Evolutionary conservation across 352 stramenopile genomes (phyloP), one percentile per base, ranked within the genome.

Genomic region (Phytopythium montanum): DNA sequence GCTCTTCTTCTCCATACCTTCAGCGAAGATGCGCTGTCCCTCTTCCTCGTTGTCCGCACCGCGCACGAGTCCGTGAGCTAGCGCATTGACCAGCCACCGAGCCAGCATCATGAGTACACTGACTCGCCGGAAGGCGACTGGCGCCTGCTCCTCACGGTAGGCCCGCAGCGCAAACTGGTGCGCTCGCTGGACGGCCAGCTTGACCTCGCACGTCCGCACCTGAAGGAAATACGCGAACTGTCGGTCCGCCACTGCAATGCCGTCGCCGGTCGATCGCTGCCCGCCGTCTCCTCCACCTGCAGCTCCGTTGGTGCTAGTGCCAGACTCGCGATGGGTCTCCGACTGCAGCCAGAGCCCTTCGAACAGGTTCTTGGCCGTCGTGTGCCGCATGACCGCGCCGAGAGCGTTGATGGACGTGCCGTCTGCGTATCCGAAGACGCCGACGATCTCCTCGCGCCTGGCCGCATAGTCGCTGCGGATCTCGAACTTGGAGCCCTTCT

Each of bases 171-270:
- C 81, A 36, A 94, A 77, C 2, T 49, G 52, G 29, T 90, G 84
- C 3, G 81, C 79, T 41, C 81, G 71, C 54, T 85, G 66, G 76
- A 94, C 83, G 0, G 69, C 71, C 12, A 70, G 58, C 34, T 90
- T 57, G 21, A 92, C 77, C 52, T 94, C 81, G 44, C 80, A 90
- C 48, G 67, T 65, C 10, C 84, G 79, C n/a, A 94, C 81, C 60
- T 92, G 84, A 5, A 94, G 61, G 51, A 94, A 94, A 51, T 91
- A 91, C 0, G 79, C 69, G 65, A 93, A 93, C 59, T 93, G 81
- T 0, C 81, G 76, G 45, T 94, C 81, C 18, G 74, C 76, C 12
- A 86, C 56, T 23, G 70, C 34, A 9, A 79, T 48, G 23, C 55
- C 39, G 38, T 49, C 23, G 26, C 53, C 49, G 14, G 23, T 34